Conservation (phyloP, 495 filamentous ascomycete genomes). For the Penicillium argentinense region DNA sequence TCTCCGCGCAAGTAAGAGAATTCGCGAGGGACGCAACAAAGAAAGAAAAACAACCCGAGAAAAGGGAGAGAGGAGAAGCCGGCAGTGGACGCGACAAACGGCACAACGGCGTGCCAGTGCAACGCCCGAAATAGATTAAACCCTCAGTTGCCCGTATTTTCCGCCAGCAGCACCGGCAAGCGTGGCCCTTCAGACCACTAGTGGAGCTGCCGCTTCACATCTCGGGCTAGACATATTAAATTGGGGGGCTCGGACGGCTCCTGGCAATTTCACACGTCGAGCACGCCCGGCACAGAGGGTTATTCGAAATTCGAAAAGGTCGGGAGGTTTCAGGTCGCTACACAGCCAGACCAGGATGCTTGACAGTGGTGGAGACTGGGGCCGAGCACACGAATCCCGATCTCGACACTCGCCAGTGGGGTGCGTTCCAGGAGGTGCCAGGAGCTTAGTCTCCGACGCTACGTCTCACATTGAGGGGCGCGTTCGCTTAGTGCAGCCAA, state of each 20-base stretch:
- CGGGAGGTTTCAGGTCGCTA: constrained; percentile 14
- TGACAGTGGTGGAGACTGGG: constrained; percentile 5
- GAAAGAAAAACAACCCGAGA: constrained; percentile 14
- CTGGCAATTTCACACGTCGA: constrained; percentile 2
- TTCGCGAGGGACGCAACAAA: constrained; percentile 9
- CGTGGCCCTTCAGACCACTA: neutral
- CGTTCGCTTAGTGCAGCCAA: constrained; percentile 3
- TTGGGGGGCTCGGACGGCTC: neutral
- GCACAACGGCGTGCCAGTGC: constrained; percentile 6
- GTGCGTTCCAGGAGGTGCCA: constrained; percentile 5
- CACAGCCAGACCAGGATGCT: constrained; percentile 9
- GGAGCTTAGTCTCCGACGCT: constrained; percentile 6
- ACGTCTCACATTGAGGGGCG: constrained; percentile 5
- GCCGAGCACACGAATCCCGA: constrained; percentile 15
- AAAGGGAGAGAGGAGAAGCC: constrained; percentile 6
- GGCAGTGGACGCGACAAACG: neutral
- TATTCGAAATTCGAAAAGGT: constrained; percentile 1
- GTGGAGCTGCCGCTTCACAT: constrained; percentile 2
- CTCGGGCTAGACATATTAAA: constrained; percentile 1
- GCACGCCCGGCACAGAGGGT: too few species aligned
- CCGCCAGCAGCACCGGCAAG: too few species aligned
- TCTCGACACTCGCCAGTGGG: constrained; percentile 14
- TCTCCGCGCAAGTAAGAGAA: constrained; percentile 13
- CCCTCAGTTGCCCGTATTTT: too few species aligned
- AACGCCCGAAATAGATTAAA: constrained; percentile 15